Percentiles rank a stretch among this genome's conserved stretches.
Evolutionary conservation across 495 filamentous ascomycete genomes (phyloP).

Genomic region (Talaromyces stipitatus): DNA sequence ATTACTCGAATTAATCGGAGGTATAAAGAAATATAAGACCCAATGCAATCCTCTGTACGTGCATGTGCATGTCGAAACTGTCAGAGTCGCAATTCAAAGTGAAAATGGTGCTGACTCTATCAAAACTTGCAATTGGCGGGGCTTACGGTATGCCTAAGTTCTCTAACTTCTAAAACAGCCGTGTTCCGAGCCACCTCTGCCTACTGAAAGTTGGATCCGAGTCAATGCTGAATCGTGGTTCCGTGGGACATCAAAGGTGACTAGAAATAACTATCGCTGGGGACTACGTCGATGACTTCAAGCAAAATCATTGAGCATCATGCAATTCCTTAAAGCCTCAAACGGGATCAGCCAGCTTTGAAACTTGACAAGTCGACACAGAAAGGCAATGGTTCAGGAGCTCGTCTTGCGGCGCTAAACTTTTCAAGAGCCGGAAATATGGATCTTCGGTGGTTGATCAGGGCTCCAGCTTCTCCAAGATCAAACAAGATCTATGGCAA

Average conservation of each 20-base stretch:
- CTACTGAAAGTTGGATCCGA: neutral
- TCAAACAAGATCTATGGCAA: neutral
- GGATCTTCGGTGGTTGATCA: neutral
- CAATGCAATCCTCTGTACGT: neutral
- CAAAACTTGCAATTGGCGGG: neutral
- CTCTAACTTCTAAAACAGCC: neutral
- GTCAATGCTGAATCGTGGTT: neutral
- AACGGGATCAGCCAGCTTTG: too few relatives aligned
- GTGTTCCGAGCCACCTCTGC: neutral
- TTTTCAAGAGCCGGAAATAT: neutral
- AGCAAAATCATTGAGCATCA: too few relatives aligned
- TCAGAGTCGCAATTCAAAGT: neutral
- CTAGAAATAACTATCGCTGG: neutral
- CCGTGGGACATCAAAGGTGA: neutral
- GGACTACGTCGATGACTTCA: neutral
- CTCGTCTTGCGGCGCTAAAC: neutral
- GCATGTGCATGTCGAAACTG: neutral
- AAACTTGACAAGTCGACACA: too few relatives aligned
- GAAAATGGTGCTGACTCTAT: too few relatives aligned
- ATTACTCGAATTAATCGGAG: neutral
- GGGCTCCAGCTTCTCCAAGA: neutral
- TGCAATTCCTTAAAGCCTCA: neutral
- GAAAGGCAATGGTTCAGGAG: too few relatives aligned
- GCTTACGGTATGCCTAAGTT: neutral
- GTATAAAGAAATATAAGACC: neutral